Evolutionary conservation across 2,329 filamentous ascomycete species (phyloP), one percentile per base, ranked within the genome.

Genomic region (Dendryphion nanum): DNA sequence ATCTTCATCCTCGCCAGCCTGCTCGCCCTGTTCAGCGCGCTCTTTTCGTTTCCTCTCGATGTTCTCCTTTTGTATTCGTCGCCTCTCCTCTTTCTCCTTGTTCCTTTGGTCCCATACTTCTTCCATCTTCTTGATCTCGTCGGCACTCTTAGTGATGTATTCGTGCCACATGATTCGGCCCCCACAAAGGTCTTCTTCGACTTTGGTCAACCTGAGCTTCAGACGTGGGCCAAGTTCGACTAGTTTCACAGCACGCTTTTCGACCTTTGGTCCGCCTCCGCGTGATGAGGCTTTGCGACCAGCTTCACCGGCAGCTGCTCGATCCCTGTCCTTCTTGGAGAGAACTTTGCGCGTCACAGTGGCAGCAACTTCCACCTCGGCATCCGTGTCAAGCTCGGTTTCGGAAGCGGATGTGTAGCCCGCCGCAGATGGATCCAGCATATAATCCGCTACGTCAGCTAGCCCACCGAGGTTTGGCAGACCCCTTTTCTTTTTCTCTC

Each of bases 121-220:
- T 52, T 97, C 90, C 53, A 96, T 69, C 47, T 85, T 80, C 59
- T 83, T 79, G 40, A 89, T 71, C 64, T 98, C 90, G 14, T 80
- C 77, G 52, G 81, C 81, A 5, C 81, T 82, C 76, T 98, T 98
- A 61, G 84, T 80, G 37, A 97, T 82, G 61, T 89, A 94, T 62
- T 96, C 89, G 66, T 98, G 93, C 93, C 93, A 98, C 86, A 98
- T 87, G 40, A 95, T 79, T 63, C 89, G 93, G 34, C 93, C 93
- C 18, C 79, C 78, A 56, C 89, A 96, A 5, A 97, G 69, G 2
- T 91, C 93, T 54, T 98, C 93, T 61, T 98, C 93, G 4, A 98
- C 90, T 71, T 98, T 98, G 38, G 89, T 90, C 68, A 98, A 74
- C 20, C 91, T 82, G 28, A 98, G 71, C 44, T 81, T 85, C 85